Evolutionary conservation across 257 asterid species (phyloP), one percentile per base, ranked within the genome.

Genomic region (Plectranthus barbatus): DNA sequence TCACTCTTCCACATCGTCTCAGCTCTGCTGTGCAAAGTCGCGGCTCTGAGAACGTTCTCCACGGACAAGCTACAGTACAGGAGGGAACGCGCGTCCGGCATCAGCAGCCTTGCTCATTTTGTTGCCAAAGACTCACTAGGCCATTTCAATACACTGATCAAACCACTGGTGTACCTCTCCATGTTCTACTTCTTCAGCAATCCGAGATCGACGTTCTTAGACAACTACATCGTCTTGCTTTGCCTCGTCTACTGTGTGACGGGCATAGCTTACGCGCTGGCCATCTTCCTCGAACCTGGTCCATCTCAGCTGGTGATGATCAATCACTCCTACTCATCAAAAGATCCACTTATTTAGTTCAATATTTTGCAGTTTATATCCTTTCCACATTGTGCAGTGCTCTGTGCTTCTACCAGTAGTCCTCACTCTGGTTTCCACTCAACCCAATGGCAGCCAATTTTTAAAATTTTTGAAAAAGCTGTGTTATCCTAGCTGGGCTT

Each of bases 391-490:
- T 51, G 15, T 74, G 86, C 88, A 91, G 98, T 88, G 94, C 72
- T 88, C 95, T 4, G 98, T 86, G 6, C 82, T 91, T 81, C 84
- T 91, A 50, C 98, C 96, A 4, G 98, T 91, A 50, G 87, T 91
- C 69, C 77, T 91, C 75, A 86, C 95, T 63, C 96, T 91, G 56
- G 47, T 91, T n/a, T 90, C 98, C 39, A 91, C 92, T 64, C 95
- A 86, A 80, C 83, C 86, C 4, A 80, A 73, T 67, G 81, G 74
- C 29, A 76, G 81, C 47, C 29, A 71, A 41, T 64, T 80, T 31
- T 58, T 84, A 19, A 84, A 70, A 76, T 60, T 59, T 50, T 14
- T 88, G 72, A 72, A 85, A 49, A 72, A 78, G 9, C 63, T 76
- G 70, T 86, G 91, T 59, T 88, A 83, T 52, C 84, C 98, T 40